Conservation (phyloP, 352 stramenopile genomes). For the Pythium brachiatum region DNA sequence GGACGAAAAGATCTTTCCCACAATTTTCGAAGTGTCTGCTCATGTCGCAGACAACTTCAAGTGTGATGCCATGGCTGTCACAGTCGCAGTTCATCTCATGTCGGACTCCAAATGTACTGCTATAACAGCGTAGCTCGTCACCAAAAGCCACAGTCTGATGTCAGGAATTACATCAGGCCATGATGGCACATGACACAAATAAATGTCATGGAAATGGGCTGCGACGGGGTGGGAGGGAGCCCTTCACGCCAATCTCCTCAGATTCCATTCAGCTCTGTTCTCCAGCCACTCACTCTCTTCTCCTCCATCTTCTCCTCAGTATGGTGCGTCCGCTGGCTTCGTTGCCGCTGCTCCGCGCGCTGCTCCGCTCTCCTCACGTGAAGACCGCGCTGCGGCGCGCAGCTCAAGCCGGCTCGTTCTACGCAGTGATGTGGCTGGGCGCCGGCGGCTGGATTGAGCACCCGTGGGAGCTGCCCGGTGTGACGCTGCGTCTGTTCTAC, state of each 20-base stretch:
- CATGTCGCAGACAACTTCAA: not conserved
- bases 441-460: conserved; percentile 21
- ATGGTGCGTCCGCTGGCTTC: not conserved
- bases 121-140: not conserved
- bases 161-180: not conserved
- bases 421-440: conserved; percentile 6
- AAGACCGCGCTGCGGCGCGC: not conserved
- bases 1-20: not conserved
- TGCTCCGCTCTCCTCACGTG: not conserved
- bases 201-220: not conserved
- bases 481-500: conserved; percentile 16
- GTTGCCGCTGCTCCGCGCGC: not conserved
- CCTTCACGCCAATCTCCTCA: too few relatives aligned
- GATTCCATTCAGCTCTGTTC: not conserved
- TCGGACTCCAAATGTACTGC: not conserved
- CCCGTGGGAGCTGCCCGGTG: conserved; percentile 13
- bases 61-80: not conserved
- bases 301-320: not conserved
- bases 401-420: conserved; percentile 17
- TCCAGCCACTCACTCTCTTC: not conserved
- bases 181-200: not conserved
- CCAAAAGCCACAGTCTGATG: not conserved
- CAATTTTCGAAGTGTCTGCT: not conserved
- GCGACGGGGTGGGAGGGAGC: not conserved
- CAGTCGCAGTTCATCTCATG: not conserved